phyloP scores from a whole-genome alignment of 345 rosid species.

The Lagerstroemia speciosa region DNA sequence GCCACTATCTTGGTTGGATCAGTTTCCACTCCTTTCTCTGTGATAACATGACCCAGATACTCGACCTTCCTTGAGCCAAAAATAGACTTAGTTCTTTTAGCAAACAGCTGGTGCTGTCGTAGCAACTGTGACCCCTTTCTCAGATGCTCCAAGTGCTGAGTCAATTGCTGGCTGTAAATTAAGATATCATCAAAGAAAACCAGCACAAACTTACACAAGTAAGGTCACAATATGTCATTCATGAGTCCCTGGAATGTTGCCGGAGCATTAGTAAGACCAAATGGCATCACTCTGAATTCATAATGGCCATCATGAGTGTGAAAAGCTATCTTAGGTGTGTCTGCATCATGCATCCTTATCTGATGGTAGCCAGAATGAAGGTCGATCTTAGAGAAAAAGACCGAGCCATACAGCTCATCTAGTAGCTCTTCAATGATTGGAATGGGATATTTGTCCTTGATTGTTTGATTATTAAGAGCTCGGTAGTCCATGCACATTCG shows the following conservation, averaged over 20 bases:
- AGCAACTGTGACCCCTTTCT: background rate
- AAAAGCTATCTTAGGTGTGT: conserved; percentile 6
- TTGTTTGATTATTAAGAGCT: background rate
- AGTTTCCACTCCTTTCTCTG: background rate
- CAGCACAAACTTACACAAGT: background rate
- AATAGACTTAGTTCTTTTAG: background rate
- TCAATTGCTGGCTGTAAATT: background rate
- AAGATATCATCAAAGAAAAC: conserved; percentile 4
- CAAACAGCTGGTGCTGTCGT: background rate
- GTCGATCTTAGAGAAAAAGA: conserved; percentile 5
- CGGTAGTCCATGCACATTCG: conserved; percentile 2
- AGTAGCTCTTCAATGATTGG: conserved; percentile 6
- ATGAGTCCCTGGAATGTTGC: background rate
- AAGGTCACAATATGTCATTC: background rate
- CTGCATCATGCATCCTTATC: background rate
- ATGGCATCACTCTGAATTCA: no score
- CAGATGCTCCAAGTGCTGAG: background rate
- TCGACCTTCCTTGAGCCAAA: background rate
- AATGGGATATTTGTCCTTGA: conserved; percentile 13
- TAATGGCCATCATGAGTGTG: no score
- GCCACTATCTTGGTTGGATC: background rate
- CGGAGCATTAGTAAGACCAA: no score
- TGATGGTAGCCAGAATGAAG: conserved; percentile 9
- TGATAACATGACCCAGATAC: background rate
- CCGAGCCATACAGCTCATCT: conserved; percentile 4